These are phyloP conservation scores for Gracilaria caudata DNA, from an alignment of 23 red algal genomes.

Conservation along the genomic window DNA sequence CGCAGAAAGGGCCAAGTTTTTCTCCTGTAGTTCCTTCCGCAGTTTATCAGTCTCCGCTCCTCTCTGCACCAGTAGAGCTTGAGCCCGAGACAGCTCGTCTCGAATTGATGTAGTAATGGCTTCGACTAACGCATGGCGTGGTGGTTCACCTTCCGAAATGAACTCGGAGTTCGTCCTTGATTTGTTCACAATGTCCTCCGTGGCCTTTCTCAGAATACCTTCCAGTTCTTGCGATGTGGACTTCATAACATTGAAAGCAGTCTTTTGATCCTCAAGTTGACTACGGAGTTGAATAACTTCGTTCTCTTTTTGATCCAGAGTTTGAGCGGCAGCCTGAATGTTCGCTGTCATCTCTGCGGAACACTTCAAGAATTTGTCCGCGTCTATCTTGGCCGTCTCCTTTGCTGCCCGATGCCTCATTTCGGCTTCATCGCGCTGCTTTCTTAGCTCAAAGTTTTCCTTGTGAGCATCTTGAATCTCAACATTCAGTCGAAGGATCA, in stretches of 20 bases:
- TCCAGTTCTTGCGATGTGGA: slow-evolving; percentile 39
- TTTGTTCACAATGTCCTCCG: slow-evolving; percentile 1
- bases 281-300: slow-evolving; percentile 25
- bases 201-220: slow-evolving; percentile 29
- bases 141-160: not conserved
- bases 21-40: slow-evolving; percentile 10
- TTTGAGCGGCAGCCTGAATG: slow-evolving; percentile 22
- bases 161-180: not conserved
- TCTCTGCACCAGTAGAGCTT: slow-evolving; percentile 28
- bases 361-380: slow-evolving; percentile 43
- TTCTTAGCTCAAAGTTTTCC: slow-evolving; percentile 8
- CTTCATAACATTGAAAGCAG: slow-evolving; percentile 23
- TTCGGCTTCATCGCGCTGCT: slow-evolving; percentile 45
- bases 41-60: slow-evolving; percentile 21
- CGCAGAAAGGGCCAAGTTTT: not conserved
- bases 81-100: slow-evolving; percentile 31
- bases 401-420: not conserved
- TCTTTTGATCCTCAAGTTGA: slow-evolving; percentile 56
- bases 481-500: slow-evolving; percentile 43
- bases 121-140: slow-evolving; percentile 26
- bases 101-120: slow-evolving; percentile 17
- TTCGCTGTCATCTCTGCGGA: slow-evolving; percentile 49
- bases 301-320: slow-evolving; percentile 24
- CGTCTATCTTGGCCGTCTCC: not conserved
- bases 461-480: slow-evolving; percentile 44